Base-by-base conservation (phyloP, 2,329 filamentous ascomycete species). In the Penicillium sclerotigenum region DNA sequence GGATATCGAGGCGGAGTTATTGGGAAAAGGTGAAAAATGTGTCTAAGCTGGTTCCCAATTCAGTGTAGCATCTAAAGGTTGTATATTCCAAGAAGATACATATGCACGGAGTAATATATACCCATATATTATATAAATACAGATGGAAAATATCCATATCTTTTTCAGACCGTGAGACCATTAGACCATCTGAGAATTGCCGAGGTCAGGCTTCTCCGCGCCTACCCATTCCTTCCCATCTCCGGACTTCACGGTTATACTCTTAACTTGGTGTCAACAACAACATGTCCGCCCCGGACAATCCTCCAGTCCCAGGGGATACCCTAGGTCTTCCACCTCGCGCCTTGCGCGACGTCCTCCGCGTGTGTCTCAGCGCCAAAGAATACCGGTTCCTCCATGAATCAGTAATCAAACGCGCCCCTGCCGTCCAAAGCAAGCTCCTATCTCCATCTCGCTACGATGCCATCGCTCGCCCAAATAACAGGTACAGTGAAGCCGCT, bases 321-420 rank as follows among this genome's bases (percentile, higher is more conserved):
- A 45, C 53, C n/a, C 45, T 48, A 24, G 62, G 61, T 31, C 54
- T 81, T 57, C 88, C 93, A 63, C 88, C 89, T 5, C 88, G 89
- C 8, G 81, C 95, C 60, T 81, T 95, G 54, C 89, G 90, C 73
- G 95, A 94, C 73, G 87, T 90, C 41, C 81, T 97, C 57, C 87
- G 91, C 63, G 92, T 96, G 75, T 94, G 89, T 56, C 74, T 87
- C 51, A 91, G 92, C 70, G 86, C 90, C 40, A 86, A 87, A 72
- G 92, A 97, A 73, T 97, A 97, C 74, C 87, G 90, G 63, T 79
- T 87, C 1, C 83, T 97, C 18, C 91, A 96, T 73, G 87, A 88
- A 68, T 91, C 92, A 69, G 82, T 96, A 51, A 81, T 94, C 48
- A 91, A 89, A 58, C 85, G 87, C 45, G 87, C 89, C 5, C 71